Evolutionary conservation across 805 yeast species (phyloP), one percentile per base, ranked within the genome.

Genomic region (Pichia deserticola): DNA sequence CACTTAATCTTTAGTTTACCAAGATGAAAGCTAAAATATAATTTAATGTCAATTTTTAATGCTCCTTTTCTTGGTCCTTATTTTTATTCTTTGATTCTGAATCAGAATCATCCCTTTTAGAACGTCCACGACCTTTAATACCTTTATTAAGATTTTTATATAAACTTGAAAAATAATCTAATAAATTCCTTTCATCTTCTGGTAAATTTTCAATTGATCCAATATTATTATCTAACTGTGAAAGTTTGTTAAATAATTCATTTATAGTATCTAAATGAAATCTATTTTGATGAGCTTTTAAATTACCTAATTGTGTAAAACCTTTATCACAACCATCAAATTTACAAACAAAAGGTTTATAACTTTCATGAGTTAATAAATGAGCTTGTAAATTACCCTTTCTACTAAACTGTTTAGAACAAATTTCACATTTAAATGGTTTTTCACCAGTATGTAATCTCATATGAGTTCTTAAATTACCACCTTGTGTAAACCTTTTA

Each of bases 311-410:
- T 69, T 90, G 98, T 1, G 97, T 86, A 60, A 90, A 90, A 5
- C 84, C 76, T 68, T 89, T 89, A 56, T 78, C 81, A 68, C 97
- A 90, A 51, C 76, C 74, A 64, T 89, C 96, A 52, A 90, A 73
- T 58, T 78, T 79, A 68, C 97, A 90, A 50, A 78, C 77, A 61
- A 74, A 87, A 7, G 96, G 97, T 60, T 86, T 82, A 50, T 79
- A 71, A 58, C 86, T 81, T 50, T 82, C 82, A 67, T 89, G 97
- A 0, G 95, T 89, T 51, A 87, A 70, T 64, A 75, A 72, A 67
- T 90, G 98, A 4, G 96, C 95, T 29, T 92, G 90, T 57, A 88
- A 74, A 67, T 90, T 90, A 15, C 98, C 98, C 66, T 90, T 87
- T 59, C 96, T 77, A 48, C 95, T 87, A 65, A 90, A 90, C 35